Base-by-base conservation (phyloP, 129 eudicot species). In the Ambrosia trifida region DNA sequence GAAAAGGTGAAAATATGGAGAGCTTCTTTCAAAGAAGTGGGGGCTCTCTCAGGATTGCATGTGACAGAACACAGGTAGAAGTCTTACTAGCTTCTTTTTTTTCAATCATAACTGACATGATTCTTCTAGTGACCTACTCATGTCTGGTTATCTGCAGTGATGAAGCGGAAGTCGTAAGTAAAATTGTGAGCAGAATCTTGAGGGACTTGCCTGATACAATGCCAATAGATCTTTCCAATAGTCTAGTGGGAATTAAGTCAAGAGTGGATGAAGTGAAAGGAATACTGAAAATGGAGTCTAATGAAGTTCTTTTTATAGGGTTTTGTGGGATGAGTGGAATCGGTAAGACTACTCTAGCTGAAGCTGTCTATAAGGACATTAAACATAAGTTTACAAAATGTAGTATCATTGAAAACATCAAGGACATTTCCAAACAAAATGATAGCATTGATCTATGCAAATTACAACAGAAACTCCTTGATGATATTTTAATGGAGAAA, bases 271-370 rank as follows among this genome's bases (percentile, higher is more conserved):
- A 61, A 24, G 28, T 24, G 1, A 24, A 24, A 24, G 28, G 1
- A 24, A 24, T 24, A 1, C 0, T 24, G 28, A 24, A 0, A 11
- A 30, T 67, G 57, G 59, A 47, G 0, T 67, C 58, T 46, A 30
- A 4, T 67, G 72, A 67, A 36, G 41, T 67, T 67, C 72, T 7
- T 7, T 46, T 67, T 14, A 67, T 67, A 20, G 72, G 72, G 62
- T 32, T 68, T 50, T 50, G 73, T 17, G 72, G 72, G 72, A 68
- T 68, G 73, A 68, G 73, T 50, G 73, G 73, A 51, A 68, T 68
- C 8, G 73, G 73, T 38, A 68, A 68, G 73, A 68, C 73, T 50
- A 68, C 73, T 68, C 64, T 58, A 11, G 64, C 40, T 58, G 64
- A 58, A 58, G 40, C 64, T 58, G 64, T 28, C 40, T 58, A 28